A percentile compares a stretch with the other conserved stretches of the same genome.
Evolutionary conservation across 768 basidiomycete genomes (phyloP).

Genomic region (Xerocomellus amylosporus): DNA sequence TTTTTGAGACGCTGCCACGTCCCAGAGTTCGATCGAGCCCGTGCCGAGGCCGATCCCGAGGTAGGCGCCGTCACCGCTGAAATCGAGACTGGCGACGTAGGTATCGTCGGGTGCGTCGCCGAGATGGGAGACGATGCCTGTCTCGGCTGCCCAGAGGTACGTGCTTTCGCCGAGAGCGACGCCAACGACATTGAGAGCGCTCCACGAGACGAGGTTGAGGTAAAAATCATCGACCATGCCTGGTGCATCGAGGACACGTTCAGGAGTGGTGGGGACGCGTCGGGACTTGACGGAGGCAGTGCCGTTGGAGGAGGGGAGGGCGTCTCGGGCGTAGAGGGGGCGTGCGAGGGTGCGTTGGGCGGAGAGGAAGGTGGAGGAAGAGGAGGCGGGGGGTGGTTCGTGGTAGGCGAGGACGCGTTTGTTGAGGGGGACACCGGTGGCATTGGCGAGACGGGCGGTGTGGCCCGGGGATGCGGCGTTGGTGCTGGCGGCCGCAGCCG

Average conservation of each 20-base stretch:
- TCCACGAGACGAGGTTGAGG: slow-evolving; percentile 92
- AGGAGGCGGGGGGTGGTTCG: slow-evolving; percentile 77
- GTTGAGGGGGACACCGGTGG: slow-evolving; percentile 72
- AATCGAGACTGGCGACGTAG: slow-evolving; percentile 75
- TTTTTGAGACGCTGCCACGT: slow-evolving; percentile 72
- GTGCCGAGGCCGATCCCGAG: slow-evolving; percentile 77
- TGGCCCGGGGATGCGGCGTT: slow-evolving; percentile 68
- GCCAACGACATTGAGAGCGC: slow-evolving; percentile 77
- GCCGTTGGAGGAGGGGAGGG: slow-evolving; percentile 62
- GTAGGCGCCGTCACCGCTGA: slow-evolving; percentile 77
- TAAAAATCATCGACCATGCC: slow-evolving; percentile 96
- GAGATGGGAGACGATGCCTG: slow-evolving; percentile 76
- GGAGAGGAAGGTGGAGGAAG: slow-evolving; percentile 70
- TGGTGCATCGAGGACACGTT: slow-evolving; percentile 94
- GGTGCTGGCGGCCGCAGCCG: slow-evolving; percentile 27
- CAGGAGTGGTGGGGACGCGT: slow-evolving; percentile 81
- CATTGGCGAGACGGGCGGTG: slow-evolving; percentile 72
- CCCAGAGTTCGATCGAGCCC: slow-evolving; percentile 95
- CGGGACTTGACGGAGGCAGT: slow-evolving; percentile 67
- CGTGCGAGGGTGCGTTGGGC: slow-evolving; percentile 75
- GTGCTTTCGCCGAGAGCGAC: slow-evolving; percentile 85
- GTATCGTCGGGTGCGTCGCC: slow-evolving; percentile 73
- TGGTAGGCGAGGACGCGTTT: slow-evolving; percentile 86
- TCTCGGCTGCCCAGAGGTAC: slow-evolving; percentile 94
- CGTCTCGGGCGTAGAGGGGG: slow-evolving; percentile 70